Percentiles rank a stretch among this genome's conserved stretches.
Evolutionary conservation across 805 yeast genomes (phyloP).

Genomic region (Ogataea trehalophila): DNA sequence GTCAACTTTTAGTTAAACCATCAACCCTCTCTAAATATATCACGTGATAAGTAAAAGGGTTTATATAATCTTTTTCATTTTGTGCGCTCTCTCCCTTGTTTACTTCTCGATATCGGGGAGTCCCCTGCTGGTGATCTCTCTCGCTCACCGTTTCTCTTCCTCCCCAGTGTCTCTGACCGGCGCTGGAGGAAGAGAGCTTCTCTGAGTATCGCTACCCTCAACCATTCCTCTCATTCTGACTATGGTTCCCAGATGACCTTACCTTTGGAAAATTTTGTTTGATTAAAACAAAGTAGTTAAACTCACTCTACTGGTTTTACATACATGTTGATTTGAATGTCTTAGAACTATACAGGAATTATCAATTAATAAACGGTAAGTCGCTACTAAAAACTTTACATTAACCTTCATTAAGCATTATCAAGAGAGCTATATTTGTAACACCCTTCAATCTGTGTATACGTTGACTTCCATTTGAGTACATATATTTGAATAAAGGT

Average conservation of each 20-base stretch:
- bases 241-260: not conserved
- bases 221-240: too few relatives aligned
- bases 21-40: too few relatives aligned
- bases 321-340: not conserved
- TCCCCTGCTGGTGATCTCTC: not conserved
- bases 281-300: not conserved
- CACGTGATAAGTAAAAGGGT: not conserved
- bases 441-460: too few relatives aligned
- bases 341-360: not conserved
- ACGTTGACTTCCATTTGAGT: too few relatives aligned
- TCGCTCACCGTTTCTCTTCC: not conserved
- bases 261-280: slow-evolving; percentile 2
- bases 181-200: too few relatives aligned
- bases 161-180: not conserved
- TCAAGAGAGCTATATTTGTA: too few relatives aligned
- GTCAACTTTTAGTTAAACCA: too few relatives aligned
- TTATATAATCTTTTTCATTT: not conserved
- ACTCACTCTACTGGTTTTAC: not conserved
- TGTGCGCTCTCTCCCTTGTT: too few relatives aligned
- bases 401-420: not conserved
- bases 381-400: not conserved
- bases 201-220: too few relatives aligned
- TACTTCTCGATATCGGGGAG: not conserved
- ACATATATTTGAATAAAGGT: too few relatives aligned
- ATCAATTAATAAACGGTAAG: slow-evolving; percentile 5